Evolutionary conservation across 768 basidiomycete species (phyloP), one percentile per base, ranked within the genome.

Genomic region (Termitomyces sp.): DNA sequence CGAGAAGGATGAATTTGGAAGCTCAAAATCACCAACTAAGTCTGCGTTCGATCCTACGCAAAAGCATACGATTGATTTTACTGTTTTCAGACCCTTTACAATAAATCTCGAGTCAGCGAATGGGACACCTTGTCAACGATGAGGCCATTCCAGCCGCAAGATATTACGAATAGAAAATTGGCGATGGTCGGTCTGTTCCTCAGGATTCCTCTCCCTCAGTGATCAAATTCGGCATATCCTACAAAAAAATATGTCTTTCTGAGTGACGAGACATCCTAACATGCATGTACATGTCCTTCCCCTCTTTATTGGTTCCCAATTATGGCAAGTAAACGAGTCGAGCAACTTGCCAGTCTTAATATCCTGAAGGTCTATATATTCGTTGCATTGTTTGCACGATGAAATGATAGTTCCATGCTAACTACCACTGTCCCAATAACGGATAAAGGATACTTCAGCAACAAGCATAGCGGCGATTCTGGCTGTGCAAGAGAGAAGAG

Each of bases 101-200:
- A 97, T 99, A 58, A 97, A 99, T 72, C 83, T 99, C 10, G 95
- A 99, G 63, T 97, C 94, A n/a, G 98, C 97, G 2, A 99, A 99
- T 67, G 86, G 91, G 2, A 98, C 97, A 0, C 78, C 82, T 23
- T 62, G 96, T 99, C 46, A 98, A 98, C 64, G 91, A 86, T 59
- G 82, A 88, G 64, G 71, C 78, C 48, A 88, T 98, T 59, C 97
- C 97, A 2, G 76, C 85, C 1, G 87, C 93, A 7, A 77, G 96
- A 58, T 99, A 85, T 69, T 95, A 87, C 67, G 94, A 96, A 69
- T 73, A 96, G 51, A 86, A 80, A 69, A 73, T 80, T 19, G 79
- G 83, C 26, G 94, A 96, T 70, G 87, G 93, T 94, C 33, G 33
- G 55, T n/a, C 41, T 28, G n/a, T 60, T 50, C 41, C 31, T n/a